Percentiles rank a stretch among this genome's conserved stretches.
Evolutionary conservation across 2,329 filamentous ascomycete species (phyloP).

Genomic region (Neofusicoccum laricinum): DNA sequence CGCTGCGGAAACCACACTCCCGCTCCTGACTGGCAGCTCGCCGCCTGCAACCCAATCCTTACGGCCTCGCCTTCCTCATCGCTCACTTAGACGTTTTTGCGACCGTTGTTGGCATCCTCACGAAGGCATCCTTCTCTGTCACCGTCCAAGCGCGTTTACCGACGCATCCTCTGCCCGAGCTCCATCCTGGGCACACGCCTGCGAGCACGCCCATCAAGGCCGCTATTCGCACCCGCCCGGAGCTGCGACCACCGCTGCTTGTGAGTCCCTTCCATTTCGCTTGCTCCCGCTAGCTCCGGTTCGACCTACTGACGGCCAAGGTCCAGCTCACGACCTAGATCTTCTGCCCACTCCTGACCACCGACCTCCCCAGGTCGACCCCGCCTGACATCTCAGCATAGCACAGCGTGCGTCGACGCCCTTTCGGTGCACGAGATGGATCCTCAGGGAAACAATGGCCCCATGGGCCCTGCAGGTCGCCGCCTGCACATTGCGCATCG

Average conservation of each 20-base stretch:
- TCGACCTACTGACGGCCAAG: constrained; percentile 4
- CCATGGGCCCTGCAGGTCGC: constrained; percentile 73
- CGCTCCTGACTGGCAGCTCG: constrained; percentile 33
- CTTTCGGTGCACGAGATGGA: constrained; percentile 34
- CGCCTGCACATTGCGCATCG: constrained; percentile 96
- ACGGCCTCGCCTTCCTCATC: constrained; percentile 20
- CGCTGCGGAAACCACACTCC: constrained; percentile 29
- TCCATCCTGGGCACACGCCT: constrained; percentile 13
- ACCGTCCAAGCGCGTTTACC: constrained; percentile 15
- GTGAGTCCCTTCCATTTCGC: constrained; percentile 16
- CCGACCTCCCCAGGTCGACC: constrained; percentile 1
- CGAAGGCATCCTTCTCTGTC: constrained; percentile 16
- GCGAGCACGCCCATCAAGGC: constrained; percentile 11
- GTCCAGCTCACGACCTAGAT: constrained; percentile 9
- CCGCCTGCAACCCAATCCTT: constrained; percentile 32
- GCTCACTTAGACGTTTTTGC: constrained; percentile 26
- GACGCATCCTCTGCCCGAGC: constrained; percentile 16
- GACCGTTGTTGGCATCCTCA: constrained; percentile 15
- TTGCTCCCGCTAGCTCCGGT: constrained; percentile 15
- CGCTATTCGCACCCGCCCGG: constrained; percentile 7
- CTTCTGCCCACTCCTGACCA: constrained; percentile 12
- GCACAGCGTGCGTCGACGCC: constrained; percentile 5
- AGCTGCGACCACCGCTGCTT: constrained; percentile 8
- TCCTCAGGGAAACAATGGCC: constrained; percentile 52
- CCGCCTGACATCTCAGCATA: constrained; percentile 9